phyloP scores from a whole-genome alignment of 495 filamentous ascomycete species.

The Aspergillus bertholletiae region DNA sequence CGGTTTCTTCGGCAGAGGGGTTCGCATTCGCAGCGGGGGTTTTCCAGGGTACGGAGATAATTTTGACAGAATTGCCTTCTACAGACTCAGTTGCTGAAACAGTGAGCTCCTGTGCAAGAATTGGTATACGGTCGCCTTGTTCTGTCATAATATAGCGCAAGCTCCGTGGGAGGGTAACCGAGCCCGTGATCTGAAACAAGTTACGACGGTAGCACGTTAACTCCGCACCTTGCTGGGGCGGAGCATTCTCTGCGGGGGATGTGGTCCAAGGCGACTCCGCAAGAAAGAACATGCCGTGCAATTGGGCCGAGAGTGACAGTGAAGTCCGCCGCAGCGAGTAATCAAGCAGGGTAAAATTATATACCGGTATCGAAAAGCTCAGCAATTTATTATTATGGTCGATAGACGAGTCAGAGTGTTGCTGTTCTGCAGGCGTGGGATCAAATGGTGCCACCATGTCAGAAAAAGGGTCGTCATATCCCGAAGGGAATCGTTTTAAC shows the following conservation, averaged over 20 bases:
- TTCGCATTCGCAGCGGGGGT: slow-evolving; percentile 66
- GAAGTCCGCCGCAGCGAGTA: slow-evolving; percentile 58
- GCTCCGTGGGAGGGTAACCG: slow-evolving; percentile 69
- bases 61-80: slow-evolving; percentile 82
- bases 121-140: slow-evolving; percentile 68
- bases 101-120: slow-evolving; percentile 70
- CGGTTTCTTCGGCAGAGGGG: slow-evolving; percentile 42
- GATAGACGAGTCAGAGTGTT: slow-evolving; percentile 42
- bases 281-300: slow-evolving; percentile 95
- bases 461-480: slow-evolving; percentile 69
- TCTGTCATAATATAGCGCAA: slow-evolving; percentile 74
- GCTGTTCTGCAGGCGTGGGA: slow-evolving; percentile 32
- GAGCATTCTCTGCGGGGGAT: slow-evolving; percentile 57
- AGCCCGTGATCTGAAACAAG: slow-evolving; percentile 83
- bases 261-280: slow-evolving; percentile 76
- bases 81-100: slow-evolving; percentile 89
- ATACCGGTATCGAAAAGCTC: slow-evolving; percentile 68
- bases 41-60: slow-evolving; percentile 93
- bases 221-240: slow-evolving; percentile 64
- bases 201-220: slow-evolving; percentile 91
- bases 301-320: slow-evolving; percentile 70
- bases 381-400: slow-evolving; percentile 78
- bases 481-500: slow-evolving; percentile 42
- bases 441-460: slow-evolving; percentile 52
- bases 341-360: slow-evolving; percentile 67